A percentile compares a stretch with the other conserved stretches of the same genome.
These are phyloP conservation scores for Monosporascus sp. DNA, from an alignment of 2,329 filamentous ascomycete species.

Conservation along the genomic window DNA sequence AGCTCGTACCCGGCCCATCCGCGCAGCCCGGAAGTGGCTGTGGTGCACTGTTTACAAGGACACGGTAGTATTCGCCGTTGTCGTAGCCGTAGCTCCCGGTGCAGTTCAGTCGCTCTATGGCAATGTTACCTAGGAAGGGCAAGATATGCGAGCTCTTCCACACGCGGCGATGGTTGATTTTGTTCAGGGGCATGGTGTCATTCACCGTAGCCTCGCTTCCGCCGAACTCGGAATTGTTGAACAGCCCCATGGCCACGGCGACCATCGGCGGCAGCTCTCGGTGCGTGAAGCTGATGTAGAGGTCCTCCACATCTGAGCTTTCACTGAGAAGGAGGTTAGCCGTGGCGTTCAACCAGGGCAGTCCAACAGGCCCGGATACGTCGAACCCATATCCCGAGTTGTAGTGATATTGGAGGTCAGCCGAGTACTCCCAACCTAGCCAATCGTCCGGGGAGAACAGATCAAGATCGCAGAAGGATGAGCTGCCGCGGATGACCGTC, in stretches of 20 bases:
- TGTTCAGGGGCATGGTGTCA: conserved; percentile 57
- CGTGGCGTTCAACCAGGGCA: conserved; percentile 62
- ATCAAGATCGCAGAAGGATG: conserved; percentile 54
- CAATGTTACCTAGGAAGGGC: conserved; percentile 61
- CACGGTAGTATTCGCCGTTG: conserved; percentile 44
- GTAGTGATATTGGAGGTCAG: conserved; percentile 59
- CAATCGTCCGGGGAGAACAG: conserved; percentile 58
- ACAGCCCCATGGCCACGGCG: conserved; percentile 61
- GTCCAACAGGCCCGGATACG: conserved; percentile 52
- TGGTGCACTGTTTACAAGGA: conserved; percentile 37
- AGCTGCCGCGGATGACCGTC: conserved; percentile 56
- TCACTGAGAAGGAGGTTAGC: conserved; percentile 40
- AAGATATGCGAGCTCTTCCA: conserved; percentile 60
- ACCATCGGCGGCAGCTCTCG: conserved; percentile 63
- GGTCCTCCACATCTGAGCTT: conserved; percentile 40
- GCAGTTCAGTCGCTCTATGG: conserved; percentile 60
- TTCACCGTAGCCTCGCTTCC: conserved; percentile 47
- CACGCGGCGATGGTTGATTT: conserved; percentile 56
- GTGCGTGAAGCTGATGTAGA: conserved; percentile 65
- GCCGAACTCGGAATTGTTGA: conserved; percentile 59
- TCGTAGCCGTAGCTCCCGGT: conserved; percentile 47
- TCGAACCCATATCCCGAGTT: conserved; percentile 60
- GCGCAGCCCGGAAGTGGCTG: conserved; percentile 36
- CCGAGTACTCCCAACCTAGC: conserved; percentile 62
- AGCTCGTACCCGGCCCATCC: conserved; percentile 39